Conservation (phyloP, 2,329 filamentous ascomycete genomes). For the Xylariomycetidae sp. region DNA sequence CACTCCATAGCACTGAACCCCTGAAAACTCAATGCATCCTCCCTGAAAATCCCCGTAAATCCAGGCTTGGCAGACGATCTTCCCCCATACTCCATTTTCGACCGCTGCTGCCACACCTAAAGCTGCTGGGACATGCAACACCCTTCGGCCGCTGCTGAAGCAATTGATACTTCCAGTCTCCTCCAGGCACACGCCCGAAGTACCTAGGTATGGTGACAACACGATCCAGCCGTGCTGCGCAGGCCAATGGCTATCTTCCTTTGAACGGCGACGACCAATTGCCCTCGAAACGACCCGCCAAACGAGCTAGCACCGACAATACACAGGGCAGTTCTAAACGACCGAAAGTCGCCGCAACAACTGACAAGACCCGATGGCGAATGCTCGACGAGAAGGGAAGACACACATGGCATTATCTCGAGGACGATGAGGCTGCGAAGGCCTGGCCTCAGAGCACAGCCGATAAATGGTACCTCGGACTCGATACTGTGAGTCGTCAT, state of each 20-base stretch:
- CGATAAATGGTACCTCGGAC: conserved; percentile 84
- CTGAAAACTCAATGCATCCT: no score
- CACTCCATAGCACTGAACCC: no score
- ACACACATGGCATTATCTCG: conserved; percentile 92
- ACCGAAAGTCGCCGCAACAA: conserved; percentile 52
- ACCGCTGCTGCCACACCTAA: no score
- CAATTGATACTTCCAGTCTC: no score
- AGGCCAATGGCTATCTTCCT: conserved; percentile 16
- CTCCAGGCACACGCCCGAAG: no score
- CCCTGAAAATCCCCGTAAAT: no score
- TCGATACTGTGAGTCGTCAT: conserved; percentile 69
- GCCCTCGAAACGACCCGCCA: conserved; percentile 32
- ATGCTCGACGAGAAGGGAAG: conserved; percentile 76
- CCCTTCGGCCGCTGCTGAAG: no score
- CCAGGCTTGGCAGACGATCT: no score
- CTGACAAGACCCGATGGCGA: conserved; percentile 80
- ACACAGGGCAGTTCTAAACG: conserved; percentile 34
- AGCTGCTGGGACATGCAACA: no score
- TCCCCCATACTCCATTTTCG: no score
- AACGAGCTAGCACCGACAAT: conserved; percentile 37
- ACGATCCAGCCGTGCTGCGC: conserved; percentile 10
- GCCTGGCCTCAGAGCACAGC: conserved; percentile 81
- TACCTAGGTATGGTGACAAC: conserved; percentile 19
- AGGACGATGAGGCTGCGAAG: conserved; percentile 63
- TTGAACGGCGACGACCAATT: conserved; percentile 12